These are phyloP conservation scores for Saccharum spontaneum DNA, from an alignment of 176 grass and related monocot species.

Conservation along the genomic window DNA sequence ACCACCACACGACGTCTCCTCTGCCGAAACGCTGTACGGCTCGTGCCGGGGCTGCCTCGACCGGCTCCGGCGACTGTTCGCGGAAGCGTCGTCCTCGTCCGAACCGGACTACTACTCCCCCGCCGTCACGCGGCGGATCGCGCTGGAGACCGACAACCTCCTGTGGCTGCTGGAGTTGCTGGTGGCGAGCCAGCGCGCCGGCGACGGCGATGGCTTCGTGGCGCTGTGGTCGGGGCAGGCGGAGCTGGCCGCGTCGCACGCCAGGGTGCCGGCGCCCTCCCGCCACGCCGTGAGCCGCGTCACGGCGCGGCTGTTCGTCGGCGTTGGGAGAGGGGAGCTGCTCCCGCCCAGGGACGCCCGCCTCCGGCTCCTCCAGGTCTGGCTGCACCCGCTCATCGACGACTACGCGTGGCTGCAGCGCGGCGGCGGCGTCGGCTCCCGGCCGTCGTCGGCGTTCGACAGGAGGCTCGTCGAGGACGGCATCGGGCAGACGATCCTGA, in stretches of 20 bases:
- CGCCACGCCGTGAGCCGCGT: conserved; percentile 62
- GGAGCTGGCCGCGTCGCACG: conserved; percentile 65
- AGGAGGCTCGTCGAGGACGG: conserved; percentile 82
- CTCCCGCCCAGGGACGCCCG: conserved; percentile 67
- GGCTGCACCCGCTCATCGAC: conserved; percentile 81
- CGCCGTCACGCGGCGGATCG: conserved; percentile 42
- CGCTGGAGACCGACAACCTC: conserved; percentile 76
- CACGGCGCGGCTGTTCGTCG: conserved; percentile 77
- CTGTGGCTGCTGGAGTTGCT: conserved; percentile 85
- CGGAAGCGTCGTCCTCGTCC: conserved; percentile 34
- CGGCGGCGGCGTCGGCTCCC: background rate
- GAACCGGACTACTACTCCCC: background rate
- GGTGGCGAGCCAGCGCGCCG: conserved; percentile 49
- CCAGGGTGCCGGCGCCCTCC: conserved; percentile 44
- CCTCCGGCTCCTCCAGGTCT: conserved; percentile 55
- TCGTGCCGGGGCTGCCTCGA: conserved; percentile 66
- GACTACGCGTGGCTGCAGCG: conserved; percentile 85
- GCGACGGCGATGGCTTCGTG: conserved; percentile 62
- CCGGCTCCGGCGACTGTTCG: conserved; percentile 44
- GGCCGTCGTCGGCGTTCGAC: conserved; percentile 54
- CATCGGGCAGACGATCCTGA: conserved; percentile 81
- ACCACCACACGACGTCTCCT: conserved; percentile 39
- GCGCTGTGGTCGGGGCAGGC: conserved; percentile 56
- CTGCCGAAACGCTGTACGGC: conserved; percentile 42
- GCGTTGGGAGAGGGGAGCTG: conserved; percentile 80